Evolutionary conservation across 768 basidiomycete species (phyloP).

Genomic region (Pleurotus cornucopiae): DNA sequence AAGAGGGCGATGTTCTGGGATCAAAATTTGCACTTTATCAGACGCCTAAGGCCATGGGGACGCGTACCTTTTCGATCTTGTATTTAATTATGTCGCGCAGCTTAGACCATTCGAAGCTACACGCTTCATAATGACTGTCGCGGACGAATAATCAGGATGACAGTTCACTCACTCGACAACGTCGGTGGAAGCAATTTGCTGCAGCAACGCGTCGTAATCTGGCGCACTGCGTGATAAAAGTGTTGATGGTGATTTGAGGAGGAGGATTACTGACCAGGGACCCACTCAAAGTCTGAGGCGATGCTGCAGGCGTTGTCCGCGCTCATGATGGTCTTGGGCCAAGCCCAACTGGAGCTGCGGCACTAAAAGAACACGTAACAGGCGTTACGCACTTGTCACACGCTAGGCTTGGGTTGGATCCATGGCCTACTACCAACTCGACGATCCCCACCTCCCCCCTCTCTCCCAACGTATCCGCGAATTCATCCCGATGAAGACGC

Average conservation of each 20-base stretch:
- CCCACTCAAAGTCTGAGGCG: constrained; percentile 41
- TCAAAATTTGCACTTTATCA: not conserved
- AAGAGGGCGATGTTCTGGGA: constrained; percentile 48
- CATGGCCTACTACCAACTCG: constrained; percentile 28
- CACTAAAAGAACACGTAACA: not conserved
- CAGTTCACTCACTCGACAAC: constrained; percentile 45
- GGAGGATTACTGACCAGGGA: constrained; percentile 36
- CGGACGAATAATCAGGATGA: constrained; percentile 1
- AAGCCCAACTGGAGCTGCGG: not conserved
- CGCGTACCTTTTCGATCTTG: constrained; percentile 60
- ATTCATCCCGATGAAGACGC: constrained; percentile 20
- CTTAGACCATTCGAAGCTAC: constrained; percentile 64
- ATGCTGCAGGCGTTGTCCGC: not conserved
- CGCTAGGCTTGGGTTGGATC: not conserved
- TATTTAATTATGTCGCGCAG: constrained; percentile 71
- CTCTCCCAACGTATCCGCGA: constrained; percentile 7
- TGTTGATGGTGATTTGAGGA: not conserved
- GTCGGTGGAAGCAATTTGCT: constrained; percentile 64
- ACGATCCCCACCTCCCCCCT: constrained; percentile 13
- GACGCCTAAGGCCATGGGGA: constrained; percentile 1
- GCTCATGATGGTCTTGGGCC: not conserved
- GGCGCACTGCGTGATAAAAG: constrained; percentile 8
- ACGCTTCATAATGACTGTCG: constrained; percentile 8
- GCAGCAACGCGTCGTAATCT: constrained; percentile 59
- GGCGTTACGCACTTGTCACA: not conserved